Conservation (phyloP, 169 alveolate species). For the Amoebophrya sp. region DNA sequence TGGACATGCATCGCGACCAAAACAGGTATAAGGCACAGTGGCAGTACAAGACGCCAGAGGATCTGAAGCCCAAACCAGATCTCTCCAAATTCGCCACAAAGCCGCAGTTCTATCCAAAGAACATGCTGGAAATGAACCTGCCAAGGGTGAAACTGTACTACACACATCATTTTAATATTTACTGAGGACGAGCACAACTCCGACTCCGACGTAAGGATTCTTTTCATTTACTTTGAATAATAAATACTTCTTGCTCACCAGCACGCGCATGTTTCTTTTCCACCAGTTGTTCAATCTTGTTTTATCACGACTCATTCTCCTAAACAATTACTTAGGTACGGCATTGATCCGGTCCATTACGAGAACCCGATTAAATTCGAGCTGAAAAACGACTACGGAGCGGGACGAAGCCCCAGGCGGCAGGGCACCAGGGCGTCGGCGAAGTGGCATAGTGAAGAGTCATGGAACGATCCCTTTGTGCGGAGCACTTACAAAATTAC, state of each 20-base stretch:
- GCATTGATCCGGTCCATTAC: neutral
- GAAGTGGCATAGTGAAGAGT: neutral
- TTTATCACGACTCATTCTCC: neutral
- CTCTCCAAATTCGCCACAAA: neutral
- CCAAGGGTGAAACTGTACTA: conserved; percentile 20
- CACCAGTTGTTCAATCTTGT: neutral
- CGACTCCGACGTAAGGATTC: too few species aligned
- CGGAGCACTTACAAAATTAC: conserved; percentile 8
- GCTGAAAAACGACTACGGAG: neutral
- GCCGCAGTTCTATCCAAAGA: conserved; percentile 13
- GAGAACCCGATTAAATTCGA: neutral
- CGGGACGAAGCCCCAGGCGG: neutral
- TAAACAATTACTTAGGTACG: neutral
- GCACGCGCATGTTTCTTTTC: neutral
- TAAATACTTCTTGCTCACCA: too few species aligned
- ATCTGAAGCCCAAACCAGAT: neutral
- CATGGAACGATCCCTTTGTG: neutral
- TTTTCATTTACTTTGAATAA: too few species aligned
- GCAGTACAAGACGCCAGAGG: conserved; percentile 5
- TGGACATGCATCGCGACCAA: too few species aligned
- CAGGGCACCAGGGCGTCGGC: neutral
- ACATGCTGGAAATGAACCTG: conserved; percentile 19
- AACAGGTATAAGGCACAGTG: neutral
- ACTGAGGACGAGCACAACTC: too few species aligned
- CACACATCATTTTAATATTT: too few species aligned